A percentile compares a stretch with the other conserved stretches of the same genome.
These are phyloP conservation scores for Sporothrix variecibatus DNA, from an alignment of 2,329 filamentous ascomycete genomes.

Conservation along the genomic window DNA sequence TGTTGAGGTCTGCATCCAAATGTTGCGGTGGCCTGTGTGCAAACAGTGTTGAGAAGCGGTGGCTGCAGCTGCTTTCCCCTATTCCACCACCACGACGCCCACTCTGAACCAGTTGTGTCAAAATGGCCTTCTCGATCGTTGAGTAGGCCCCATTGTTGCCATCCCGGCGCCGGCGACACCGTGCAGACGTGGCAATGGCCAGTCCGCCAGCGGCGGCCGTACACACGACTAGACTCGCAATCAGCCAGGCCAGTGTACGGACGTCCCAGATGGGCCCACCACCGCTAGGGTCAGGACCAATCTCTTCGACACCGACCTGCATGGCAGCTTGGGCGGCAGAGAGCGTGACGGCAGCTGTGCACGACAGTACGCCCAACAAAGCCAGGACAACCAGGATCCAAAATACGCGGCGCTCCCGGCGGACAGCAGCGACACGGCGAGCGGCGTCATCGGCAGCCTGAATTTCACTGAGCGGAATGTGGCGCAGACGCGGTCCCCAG, in stretches of 20 bases:
- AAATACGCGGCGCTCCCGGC: conserved; percentile 25
- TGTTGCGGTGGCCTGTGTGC: background rate
- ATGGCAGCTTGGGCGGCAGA: conserved; percentile 22
- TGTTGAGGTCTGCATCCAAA: background rate
- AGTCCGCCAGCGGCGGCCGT: conserved; percentile 6
- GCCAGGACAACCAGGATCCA: conserved; percentile 22
- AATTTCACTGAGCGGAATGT: conserved; percentile 18
- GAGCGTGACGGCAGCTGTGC: conserved; percentile 25
- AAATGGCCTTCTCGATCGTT: background rate
- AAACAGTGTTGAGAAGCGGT: conserved; percentile 14
- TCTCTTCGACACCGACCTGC: conserved; percentile 14
- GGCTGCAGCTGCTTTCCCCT: background rate
- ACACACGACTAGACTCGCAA: conserved; percentile 23
- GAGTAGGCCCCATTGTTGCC: background rate
- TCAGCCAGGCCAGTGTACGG: conserved; percentile 25
- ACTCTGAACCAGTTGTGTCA: background rate
- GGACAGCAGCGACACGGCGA: conserved; percentile 1
- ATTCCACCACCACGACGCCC: background rate
- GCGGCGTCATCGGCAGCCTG: conserved; percentile 27
- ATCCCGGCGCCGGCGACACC: conserved; percentile 5
- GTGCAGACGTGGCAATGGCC: conserved; percentile 1
- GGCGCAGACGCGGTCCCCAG: conserved; percentile 26
- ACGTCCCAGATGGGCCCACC: conserved; percentile 20
- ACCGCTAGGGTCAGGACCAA: background rate
- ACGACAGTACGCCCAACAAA: conserved; percentile 22